Percentiles rank a stretch among this genome's conserved stretches.
phyloP scores from a whole-genome alignment of 2,329 filamentous ascomycete genomes.

The Truncatella angustata region DNA sequence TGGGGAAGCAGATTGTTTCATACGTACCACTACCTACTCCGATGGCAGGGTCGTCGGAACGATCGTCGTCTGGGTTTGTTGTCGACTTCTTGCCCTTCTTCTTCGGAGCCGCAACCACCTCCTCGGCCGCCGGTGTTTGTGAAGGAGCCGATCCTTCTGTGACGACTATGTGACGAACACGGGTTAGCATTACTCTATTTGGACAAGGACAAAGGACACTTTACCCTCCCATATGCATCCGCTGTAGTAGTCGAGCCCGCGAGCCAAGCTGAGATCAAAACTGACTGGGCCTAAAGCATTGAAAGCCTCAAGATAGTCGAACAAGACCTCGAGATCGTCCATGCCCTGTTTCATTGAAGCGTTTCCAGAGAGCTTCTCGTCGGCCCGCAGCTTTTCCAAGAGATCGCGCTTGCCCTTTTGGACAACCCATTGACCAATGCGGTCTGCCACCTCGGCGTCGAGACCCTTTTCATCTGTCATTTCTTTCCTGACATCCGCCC shows the following conservation, averaged over 20 bases:
- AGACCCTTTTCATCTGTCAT: constrained; percentile 78
- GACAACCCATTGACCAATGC: constrained; percentile 70
- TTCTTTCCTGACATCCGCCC: constrained; percentile 71
- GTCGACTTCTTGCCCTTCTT: constrained; percentile 42
- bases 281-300: constrained; percentile 62
- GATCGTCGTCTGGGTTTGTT: constrained; percentile 50
- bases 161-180: too few relatives aligned
- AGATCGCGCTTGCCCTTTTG: constrained; percentile 66
- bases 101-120: constrained; percentile 26
- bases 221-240: constrained; percentile 73
- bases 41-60: constrained; percentile 67
- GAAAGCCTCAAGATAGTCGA: constrained; percentile 67
- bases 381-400: constrained; percentile 55
- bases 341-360: constrained; percentile 65
- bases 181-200: too few relatives aligned
- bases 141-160: constrained; percentile 63
- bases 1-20: too few relatives aligned
- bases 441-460: constrained; percentile 63
- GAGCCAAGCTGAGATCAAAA: constrained; percentile 71
- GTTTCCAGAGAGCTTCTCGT: constrained; percentile 61
- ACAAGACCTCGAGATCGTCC: constrained; percentile 66
- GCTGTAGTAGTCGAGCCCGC: constrained; percentile 75
- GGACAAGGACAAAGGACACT: too few relatives aligned
- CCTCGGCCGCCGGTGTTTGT: constrained; percentile 32
- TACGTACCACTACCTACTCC: constrained; percentile 73